Evolutionary conservation across 1,139 yeast genomes (phyloP).

Genomic region (Pichia sp.): DNA sequence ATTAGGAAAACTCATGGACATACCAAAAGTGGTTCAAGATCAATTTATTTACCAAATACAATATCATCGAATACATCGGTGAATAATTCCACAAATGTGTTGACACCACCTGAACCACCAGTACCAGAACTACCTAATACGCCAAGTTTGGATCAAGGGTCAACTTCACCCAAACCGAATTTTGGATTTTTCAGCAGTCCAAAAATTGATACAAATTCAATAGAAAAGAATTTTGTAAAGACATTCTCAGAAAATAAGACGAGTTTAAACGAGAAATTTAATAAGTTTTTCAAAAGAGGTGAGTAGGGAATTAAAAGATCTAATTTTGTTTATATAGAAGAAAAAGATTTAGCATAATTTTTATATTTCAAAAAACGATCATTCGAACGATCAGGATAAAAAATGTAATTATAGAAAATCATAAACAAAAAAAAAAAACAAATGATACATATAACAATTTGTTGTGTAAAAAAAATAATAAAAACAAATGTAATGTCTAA

Average conservation of each 20-base stretch:
- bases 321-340: too few species aligned
- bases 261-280: constrained; percentile 31
- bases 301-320: constrained; percentile 1
- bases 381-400: background rate
- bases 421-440: background rate
- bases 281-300: constrained; percentile 30
- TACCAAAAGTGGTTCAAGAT: constrained; percentile 9
- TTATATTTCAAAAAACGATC: background rate
- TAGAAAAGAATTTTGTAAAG: constrained; percentile 30
- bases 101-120: constrained; percentile 10
- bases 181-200: constrained; percentile 25
- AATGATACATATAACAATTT: background rate
- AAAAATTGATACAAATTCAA: constrained; percentile 22
- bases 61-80: background rate
- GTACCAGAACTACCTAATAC: background rate
- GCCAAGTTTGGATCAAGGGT: background rate
- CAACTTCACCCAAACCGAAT: constrained; percentile 13
- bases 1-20: constrained; percentile 8
- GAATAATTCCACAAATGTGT: background rate
- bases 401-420: background rate
- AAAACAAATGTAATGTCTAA: background rate
- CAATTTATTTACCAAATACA: constrained; percentile 14
- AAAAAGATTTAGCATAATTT: too few species aligned
- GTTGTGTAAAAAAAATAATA: background rate
- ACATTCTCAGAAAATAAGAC: constrained; percentile 29